These are phyloP conservation scores for Hypoxylon sp. DNA, from an alignment of 2,329 filamentous ascomycete genomes.

Conservation along the genomic window DNA sequence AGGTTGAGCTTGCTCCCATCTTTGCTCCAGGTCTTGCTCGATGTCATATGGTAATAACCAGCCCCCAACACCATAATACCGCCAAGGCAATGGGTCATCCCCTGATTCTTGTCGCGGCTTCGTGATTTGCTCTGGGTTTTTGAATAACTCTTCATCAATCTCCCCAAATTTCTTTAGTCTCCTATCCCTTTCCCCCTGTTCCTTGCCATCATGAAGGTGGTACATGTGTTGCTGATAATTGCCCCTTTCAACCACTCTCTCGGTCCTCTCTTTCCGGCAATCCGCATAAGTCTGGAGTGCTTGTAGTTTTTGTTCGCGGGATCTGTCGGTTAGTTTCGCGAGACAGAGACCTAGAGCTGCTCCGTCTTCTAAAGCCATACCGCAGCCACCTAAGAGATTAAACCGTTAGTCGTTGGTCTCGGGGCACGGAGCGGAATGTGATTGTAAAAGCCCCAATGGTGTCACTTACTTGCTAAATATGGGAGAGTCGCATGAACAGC, in stretches of 20 bases:
- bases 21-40: constrained; percentile 49
- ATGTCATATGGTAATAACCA: constrained; percentile 54
- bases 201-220: constrained; percentile 65
- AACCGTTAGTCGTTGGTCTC: constrained; percentile 3
- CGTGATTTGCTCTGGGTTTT: constrained; percentile 16
- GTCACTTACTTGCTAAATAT: constrained; percentile 59
- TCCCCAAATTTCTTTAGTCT: constrained; percentile 46
- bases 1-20: constrained; percentile 39
- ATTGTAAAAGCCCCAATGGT: neutral
- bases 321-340: constrained; percentile 53
- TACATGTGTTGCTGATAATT: constrained; percentile 70
- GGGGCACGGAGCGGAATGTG: too few relatives aligned
- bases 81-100: constrained; percentile 53
- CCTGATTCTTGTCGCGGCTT: constrained; percentile 45
- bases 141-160: constrained; percentile 34
- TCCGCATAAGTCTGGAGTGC: constrained; percentile 62
- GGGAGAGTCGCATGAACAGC: constrained; percentile 71
- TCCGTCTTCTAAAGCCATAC: constrained; percentile 69
- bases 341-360: constrained; percentile 58
- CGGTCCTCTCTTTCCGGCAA: constrained; percentile 65
- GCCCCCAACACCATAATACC: constrained; percentile 50
- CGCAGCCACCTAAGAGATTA: constrained; percentile 54
- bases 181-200: constrained; percentile 62
- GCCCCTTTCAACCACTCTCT: constrained; percentile 66
- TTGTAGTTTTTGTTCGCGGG: constrained; percentile 46